These are phyloP conservation scores for Pleurostoma richardsiae DNA, from an alignment of 2,329 filamentous ascomycete species.

Conservation along the genomic window DNA sequence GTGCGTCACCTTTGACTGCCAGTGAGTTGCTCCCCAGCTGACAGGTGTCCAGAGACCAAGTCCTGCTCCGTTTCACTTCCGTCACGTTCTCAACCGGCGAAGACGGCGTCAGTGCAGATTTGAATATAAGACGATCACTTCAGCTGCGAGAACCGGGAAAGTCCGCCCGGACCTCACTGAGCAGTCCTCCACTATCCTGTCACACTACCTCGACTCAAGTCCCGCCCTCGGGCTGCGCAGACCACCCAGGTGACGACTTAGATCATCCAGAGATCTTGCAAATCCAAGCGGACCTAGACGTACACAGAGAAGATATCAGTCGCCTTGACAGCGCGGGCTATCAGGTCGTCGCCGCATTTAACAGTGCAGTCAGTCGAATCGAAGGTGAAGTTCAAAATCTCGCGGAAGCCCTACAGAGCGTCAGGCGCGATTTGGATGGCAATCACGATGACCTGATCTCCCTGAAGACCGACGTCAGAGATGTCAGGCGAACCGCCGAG, in stretches of 20 bases:
- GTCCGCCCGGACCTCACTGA: no score
- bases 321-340: constrained; percentile 29
- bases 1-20: constrained; percentile 18
- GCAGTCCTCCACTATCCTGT: no score
- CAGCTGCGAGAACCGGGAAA: no score
- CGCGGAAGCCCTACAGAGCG: constrained; percentile 17
- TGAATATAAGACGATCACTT: no score
- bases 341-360: constrained; percentile 29
- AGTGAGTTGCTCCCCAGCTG: background rate
- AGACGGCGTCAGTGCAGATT: no score
- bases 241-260: constrained; percentile 4
- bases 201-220: no score
- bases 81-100: constrained; percentile 9
- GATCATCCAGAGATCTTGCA: constrained; percentile 15
- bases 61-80: constrained; percentile 25
- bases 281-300: constrained; percentile 26
- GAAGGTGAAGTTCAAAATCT: constrained; percentile 26
- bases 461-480: constrained; percentile 17
- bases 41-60: constrained; percentile 23
- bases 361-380: constrained; percentile 25
- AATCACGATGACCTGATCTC: constrained; percentile 18
- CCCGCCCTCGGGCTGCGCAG: no score
- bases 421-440: constrained; percentile 16
- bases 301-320: constrained; percentile 26
- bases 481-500: constrained; percentile 8